A percentile compares a stretch with the other conserved stretches of the same genome.
Evolutionary conservation across 2,329 filamentous ascomycete species (phyloP).

Genomic region (Aspergillus eucalypticola): DNA sequence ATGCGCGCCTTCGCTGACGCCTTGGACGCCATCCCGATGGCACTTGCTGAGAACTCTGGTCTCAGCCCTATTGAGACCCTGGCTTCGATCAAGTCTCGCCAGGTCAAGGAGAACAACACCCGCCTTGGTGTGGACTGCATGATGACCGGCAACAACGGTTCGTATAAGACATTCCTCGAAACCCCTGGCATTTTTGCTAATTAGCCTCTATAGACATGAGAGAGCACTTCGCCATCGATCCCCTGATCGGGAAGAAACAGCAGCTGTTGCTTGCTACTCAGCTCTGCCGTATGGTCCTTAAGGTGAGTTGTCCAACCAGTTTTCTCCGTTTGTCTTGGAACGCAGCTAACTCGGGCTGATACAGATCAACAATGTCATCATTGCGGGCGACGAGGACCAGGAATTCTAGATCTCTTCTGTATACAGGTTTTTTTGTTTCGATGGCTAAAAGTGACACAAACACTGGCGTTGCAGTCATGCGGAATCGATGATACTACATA

Average conservation of each 20-base stretch:
- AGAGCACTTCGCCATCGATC: conserved; percentile 96
- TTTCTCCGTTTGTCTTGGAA: background rate
- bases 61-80: conserved; percentile 94
- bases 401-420: conserved; percentile 66
- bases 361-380: conserved; percentile 86
- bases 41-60: conserved; percentile 94
- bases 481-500: conserved; percentile 16
- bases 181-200: background rate
- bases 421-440: conserved; percentile 18
- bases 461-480: conserved; percentile 13
- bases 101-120: conserved; percentile 80
- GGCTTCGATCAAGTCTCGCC: conserved; percentile 91
- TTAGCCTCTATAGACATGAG: conserved; percentile 72
- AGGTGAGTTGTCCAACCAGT: conserved; percentile 56
- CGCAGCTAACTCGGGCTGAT: conserved; percentile 17
- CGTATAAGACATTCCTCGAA: conserved; percentile 24
- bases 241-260: conserved; percentile 95
- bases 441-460: conserved; percentile 20
- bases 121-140: conserved; percentile 96
- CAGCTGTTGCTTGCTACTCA: conserved; percentile 95
- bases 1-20: conserved; percentile 98
- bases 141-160: conserved; percentile 84
- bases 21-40: conserved; percentile 90
- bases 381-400: conserved; percentile 81
- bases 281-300: conserved; percentile 95